A percentile compares a stretch with the other conserved stretches of the same genome.
Evolutionary conservation across 1,139 yeast species (phyloP).

Genomic region (Pichia sp.): DNA sequence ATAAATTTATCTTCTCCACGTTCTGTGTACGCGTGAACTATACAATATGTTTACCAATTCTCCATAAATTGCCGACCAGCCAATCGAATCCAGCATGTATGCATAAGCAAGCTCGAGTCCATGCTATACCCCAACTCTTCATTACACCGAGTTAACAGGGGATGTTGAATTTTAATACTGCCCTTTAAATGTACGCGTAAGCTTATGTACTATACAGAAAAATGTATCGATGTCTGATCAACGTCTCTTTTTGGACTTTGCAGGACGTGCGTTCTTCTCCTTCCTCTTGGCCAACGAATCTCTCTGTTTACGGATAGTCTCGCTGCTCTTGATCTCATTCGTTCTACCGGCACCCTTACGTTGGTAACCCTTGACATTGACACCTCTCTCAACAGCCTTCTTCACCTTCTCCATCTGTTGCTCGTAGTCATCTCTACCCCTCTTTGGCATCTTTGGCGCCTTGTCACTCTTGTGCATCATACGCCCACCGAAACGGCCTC

Average conservation of each 20-base stretch:
- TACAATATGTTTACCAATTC: too few species aligned
- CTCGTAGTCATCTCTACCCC: constrained; percentile 78
- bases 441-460: constrained; percentile 89
- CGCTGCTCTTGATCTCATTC: constrained; percentile 61
- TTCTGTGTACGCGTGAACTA: too few species aligned
- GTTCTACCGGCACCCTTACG: constrained; percentile 36
- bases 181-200: too few species aligned
- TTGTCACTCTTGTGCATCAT: constrained; percentile 68
- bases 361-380: constrained; percentile 63
- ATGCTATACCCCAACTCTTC: too few species aligned
- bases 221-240: too few species aligned
- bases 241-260: constrained; percentile 31
- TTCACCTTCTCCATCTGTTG: constrained; percentile 78
- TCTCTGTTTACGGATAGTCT: constrained; percentile 76
- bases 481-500: constrained; percentile 33
- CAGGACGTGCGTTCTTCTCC: constrained; percentile 87
- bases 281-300: constrained; percentile 59
- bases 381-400: constrained; percentile 73
- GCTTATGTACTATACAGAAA: too few species aligned
- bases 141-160: too few species aligned
- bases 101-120: too few species aligned
- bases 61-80: too few species aligned
- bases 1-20: too few species aligned
- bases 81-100: too few species aligned
- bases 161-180: too few species aligned